Percentiles rank a stretch among this genome's conserved stretches.
Evolutionary conservation across 805 yeast genomes (phyloP).

Genomic region (Lipomyces yamanashiensis): DNA sequence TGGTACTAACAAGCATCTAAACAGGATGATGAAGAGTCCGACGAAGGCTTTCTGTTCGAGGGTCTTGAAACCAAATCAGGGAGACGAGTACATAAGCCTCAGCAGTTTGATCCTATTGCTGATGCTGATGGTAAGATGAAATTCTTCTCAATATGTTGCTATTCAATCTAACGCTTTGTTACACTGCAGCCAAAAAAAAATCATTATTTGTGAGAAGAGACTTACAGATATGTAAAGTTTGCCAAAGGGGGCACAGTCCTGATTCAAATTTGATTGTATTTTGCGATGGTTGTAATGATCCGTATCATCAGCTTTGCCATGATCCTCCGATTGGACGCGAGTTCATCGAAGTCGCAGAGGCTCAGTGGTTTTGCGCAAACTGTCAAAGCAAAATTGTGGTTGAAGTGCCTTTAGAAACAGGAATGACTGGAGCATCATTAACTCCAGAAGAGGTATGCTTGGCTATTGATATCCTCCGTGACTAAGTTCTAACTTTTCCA

Average conservation of each 20-base stretch:
- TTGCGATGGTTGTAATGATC: constrained; percentile 49
- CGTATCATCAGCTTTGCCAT: constrained; percentile 50
- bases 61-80: constrained; percentile 38
- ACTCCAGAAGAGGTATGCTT: constrained; percentile 42
- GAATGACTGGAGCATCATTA: constrained; percentile 45
- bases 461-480: not conserved
- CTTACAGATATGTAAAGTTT: constrained; percentile 45
- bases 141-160: not conserved
- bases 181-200: constrained; percentile 4
- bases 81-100: constrained; percentile 35
- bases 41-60: constrained; percentile 35
- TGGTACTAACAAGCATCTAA: not conserved
- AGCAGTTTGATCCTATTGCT: constrained; percentile 31
- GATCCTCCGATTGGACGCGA: constrained; percentile 48
- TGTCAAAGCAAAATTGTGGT: constrained; percentile 45
- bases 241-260: constrained; percentile 48
- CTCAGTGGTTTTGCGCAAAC: constrained; percentile 49
- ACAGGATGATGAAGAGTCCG: constrained; percentile 16
- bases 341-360: constrained; percentile 49
- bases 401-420: constrained; percentile 48
- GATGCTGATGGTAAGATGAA: constrained; percentile 14
- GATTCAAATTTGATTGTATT: constrained; percentile 47
- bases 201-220: constrained; percentile 24
- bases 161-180: not conserved
- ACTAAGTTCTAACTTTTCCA: not conserved